Base-by-base conservation (phyloP, 257 asterid genomes). In the Nicotiana undulata region DNA sequence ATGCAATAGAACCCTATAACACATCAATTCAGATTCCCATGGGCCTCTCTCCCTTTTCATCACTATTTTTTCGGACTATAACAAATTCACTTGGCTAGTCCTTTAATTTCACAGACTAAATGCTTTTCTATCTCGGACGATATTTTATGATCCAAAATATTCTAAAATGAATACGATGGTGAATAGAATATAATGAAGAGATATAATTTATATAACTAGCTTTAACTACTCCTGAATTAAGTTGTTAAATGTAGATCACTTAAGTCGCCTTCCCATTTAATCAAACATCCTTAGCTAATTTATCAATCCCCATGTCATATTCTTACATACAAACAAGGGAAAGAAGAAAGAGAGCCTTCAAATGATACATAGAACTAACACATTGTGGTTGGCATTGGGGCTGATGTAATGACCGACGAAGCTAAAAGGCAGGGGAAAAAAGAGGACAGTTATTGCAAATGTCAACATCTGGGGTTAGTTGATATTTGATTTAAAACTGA, bases 401-500 rank as follows among this genome's bases (percentile, higher is more conserved):
- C 20, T 40, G 32, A 22, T 72, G 56, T 51, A 11, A 10, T 72
- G 37, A 46, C 7, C 8, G n/a, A 66, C 9, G 37, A 1, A 68
- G 76, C 15, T 72, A 5, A 44, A 63, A 28, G 16, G 20, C 4
- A n/a, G 2, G 2, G 6, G 18, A 55, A 7, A 40, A 74, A 17
- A 29, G 52, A 59, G 37, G 76, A 60, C 26, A 63, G 65, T 44
- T 24, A 75, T 34, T 9, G 4, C 34, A 15, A 79, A 4, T 75
- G 51, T 78, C 80, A 12, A 40, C 58, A 20, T 82, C 63, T 67
- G 51, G 29, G 26, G 53, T 32, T 76, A 16, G 78, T 82, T 68
- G n/a, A 68, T 76, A 63, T 63, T 82, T 32, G 70, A 65, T 67
- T 20, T 77, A 29, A 77, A 66, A 37, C 37, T 65, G 63, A 32